Evolutionary conservation across 331 rosid genomes (phyloP), one percentile per base, ranked within the genome.

Genomic region (Stylosanthes scabra): DNA sequence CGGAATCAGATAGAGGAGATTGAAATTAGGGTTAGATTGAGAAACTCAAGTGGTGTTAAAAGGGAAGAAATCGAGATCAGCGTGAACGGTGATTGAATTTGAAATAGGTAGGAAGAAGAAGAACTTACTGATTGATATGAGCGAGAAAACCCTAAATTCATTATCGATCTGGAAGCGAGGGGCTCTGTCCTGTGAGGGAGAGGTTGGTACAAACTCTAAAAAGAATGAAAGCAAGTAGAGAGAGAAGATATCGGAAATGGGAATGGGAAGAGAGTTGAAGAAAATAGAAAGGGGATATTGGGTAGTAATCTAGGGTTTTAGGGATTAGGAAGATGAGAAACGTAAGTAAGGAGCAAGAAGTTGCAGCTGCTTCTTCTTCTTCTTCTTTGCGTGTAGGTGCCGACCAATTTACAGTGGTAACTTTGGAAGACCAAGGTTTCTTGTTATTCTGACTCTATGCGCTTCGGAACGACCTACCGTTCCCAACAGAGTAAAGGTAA

Each of bases 81-180:
- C 31, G 39, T 16, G 49, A 46, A 59, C 45, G 39, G 71, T 20
- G 63, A 55, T 13, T 47, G 15, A n/a, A 25, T 20, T 15, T 47
- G 40, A 13, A 71, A 4, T 6, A n/a, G 6, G 66, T 15, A 46
- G 55, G 64, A 67, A 46, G 4, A 46, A 46, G 51, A 49, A 12
- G 54, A 11, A 82, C 86, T 87, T 78, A 86, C 97, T 15, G 65
- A 76, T 76, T 4, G 74, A 55, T n/a, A 29, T 28, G 42, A 20
- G 47, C 46, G 63, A 74, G 77, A 70, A 70, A 89, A 71, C 78
- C 84, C 88, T 54, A 84, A 59, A 57, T 63, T 81, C 89, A 89
- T 84, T 70, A 84, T 78, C 82, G 76, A 61, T 63, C 52, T 51
- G 75, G 14, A 49, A 16, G 34, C 41, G 34, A 15, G 51, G 41